Evolutionary conservation across 768 basidiomycete genomes (phyloP), one percentile per base, ranked within the genome.

Genomic region (Auriculariales sp.): DNA sequence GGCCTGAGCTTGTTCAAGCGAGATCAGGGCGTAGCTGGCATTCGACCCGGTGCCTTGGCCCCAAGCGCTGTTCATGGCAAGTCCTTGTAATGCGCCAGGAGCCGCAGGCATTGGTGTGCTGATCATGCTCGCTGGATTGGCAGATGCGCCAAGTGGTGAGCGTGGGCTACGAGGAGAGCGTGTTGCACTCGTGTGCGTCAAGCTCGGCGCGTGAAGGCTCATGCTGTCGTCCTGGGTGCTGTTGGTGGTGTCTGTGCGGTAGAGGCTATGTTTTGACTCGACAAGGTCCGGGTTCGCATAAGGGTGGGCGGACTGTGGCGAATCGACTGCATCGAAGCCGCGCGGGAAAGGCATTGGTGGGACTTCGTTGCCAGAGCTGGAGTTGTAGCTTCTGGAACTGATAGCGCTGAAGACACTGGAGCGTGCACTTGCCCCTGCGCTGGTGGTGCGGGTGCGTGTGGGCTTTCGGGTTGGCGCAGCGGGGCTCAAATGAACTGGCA

Each of bases 201-300:
- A 44, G 14, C 22, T 24, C 39, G 39, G 12, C 39, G 39, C 39
- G 39, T 24, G 39, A 44, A 5, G 19, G 39, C 5, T 19, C 22
- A 25, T 19, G 39, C 39, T 19, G 39, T 44, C 39, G 39, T 44
- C 39, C 22, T 44, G 39, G 4, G 17, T 22, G 36, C 22, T 12
- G 39, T 25, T 44, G 39, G 22, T 44, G 10, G 39, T 44, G 39
- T 24, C 39, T 19, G 39, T 44, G 39, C 39, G 39, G 7, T n/a
- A 10, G 19, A 44, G 39, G 19, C 12, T 6, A 25, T 24, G 9
- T 19, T 44, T 25, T 19, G 22, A 19, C 39, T 25, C 39, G 15
- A 73, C 74, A 39, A 83, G 66, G 53, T 86, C 81, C 6, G 85
- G 84, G 56, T 88, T 86, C 48, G 86, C 86, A 60, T 86, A 89